Evolutionary conservation across 2,329 filamentous ascomycete species (phyloP).

Genomic region (Ascochyta rabiei): DNA sequence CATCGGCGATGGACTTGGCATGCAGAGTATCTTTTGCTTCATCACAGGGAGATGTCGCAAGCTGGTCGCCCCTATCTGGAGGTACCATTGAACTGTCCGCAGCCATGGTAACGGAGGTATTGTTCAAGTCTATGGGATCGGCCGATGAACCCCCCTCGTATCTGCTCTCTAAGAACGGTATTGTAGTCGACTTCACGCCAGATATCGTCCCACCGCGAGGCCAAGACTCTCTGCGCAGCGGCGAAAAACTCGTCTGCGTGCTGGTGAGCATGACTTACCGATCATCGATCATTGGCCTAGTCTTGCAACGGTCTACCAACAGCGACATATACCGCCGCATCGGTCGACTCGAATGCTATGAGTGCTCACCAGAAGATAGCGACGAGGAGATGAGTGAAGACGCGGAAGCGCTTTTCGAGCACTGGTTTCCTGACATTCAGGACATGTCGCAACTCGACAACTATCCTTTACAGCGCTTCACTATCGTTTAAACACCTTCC

Average conservation of each 20-base stretch:
- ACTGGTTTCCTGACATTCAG: constrained; percentile 46
- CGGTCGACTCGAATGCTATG: constrained; percentile 46
- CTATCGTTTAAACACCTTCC: constrained; percentile 27
- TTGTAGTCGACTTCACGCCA: constrained; percentile 42
- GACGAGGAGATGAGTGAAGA: constrained; percentile 43
- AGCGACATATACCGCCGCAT: constrained; percentile 40
- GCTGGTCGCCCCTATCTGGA: constrained; percentile 42
- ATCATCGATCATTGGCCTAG: constrained; percentile 42
- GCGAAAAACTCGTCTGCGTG: constrained; percentile 41
- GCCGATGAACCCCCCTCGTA: constrained; percentile 25
- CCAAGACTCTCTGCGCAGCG: constrained; percentile 34
- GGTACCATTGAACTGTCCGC: constrained; percentile 39
- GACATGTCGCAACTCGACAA: constrained; percentile 46
- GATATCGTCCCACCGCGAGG: constrained; percentile 37
- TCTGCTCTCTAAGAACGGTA: constrained; percentile 32
- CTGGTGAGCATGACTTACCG: constrained; percentile 47
- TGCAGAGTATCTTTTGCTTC: constrained; percentile 39
- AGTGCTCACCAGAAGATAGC: constrained; percentile 34
- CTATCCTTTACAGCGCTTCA: constrained; percentile 37
- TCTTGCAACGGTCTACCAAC: constrained; percentile 32
- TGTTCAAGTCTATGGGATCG: constrained; percentile 19
- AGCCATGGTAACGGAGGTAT: constrained; percentile 44
- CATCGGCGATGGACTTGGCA: constrained; percentile 45
- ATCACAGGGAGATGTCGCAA: constrained; percentile 23
- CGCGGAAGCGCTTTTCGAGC: constrained; percentile 42